phyloP scores from a whole-genome alignment of 1,284 basidiomycete species.

The Trametes sp. region DNA sequence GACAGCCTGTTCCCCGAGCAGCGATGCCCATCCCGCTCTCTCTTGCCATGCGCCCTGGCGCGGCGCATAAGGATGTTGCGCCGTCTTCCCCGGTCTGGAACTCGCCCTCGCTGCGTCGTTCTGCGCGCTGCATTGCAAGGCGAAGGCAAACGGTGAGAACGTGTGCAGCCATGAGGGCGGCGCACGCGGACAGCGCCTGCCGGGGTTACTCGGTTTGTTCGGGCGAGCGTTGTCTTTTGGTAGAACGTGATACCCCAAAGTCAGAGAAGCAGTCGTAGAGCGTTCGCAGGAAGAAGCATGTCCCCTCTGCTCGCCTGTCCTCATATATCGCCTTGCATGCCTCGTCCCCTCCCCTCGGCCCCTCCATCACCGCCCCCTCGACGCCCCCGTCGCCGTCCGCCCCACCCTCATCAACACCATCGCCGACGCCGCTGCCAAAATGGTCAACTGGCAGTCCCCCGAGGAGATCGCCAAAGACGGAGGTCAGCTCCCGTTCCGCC shows the following conservation, averaged over 20 bases:
- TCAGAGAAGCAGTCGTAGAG: constrained; percentile 9
- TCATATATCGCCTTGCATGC: constrained; percentile 25
- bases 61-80: background rate
- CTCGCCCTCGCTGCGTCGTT: constrained; percentile 3
- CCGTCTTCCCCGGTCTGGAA: background rate
- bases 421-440: constrained; percentile 20
- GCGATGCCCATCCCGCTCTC: constrained; percentile 7
- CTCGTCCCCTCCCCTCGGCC: constrained; percentile 17
- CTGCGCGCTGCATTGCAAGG: constrained; percentile 3
- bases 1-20: constrained; percentile 3
- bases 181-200: constrained; percentile 10
- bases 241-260: constrained; percentile 20
- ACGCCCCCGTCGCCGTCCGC: background rate
- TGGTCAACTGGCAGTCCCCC: constrained; percentile 54
- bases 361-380: constrained; percentile 21
- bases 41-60: constrained; percentile 2
- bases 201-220: constrained; percentile 5
- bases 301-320: constrained; percentile 14
- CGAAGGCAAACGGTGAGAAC: constrained; percentile 2
- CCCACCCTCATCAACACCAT: constrained; percentile 1
- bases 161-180: constrained; percentile 3
- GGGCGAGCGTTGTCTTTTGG: constrained; percentile 9
- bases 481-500: constrained; percentile 47
- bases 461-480: constrained; percentile 58
- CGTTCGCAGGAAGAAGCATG: constrained; percentile 29